Evolutionary conservation across 2,329 filamentous ascomycete genomes (phyloP).

Genomic region (Dryadomyces sulphureus): DNA sequence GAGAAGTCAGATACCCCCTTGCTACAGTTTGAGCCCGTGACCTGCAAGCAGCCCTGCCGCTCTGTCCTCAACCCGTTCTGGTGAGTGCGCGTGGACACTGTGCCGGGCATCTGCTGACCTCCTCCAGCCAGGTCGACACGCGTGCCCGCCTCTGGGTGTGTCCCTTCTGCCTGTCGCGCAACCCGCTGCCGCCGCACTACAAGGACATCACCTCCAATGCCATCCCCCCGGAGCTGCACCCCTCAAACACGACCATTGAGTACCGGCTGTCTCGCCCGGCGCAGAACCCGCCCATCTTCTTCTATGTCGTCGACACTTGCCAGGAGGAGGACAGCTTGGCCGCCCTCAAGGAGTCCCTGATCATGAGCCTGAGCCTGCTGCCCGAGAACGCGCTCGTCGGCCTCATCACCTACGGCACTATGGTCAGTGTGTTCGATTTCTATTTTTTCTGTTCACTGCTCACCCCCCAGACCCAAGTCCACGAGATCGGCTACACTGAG

Average conservation of each 20-base stretch:
- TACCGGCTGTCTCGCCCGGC: slow-evolving; percentile 69
- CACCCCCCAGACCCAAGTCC: slow-evolving; percentile 62
- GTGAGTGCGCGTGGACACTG: slow-evolving; percentile 33
- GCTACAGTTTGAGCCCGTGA: slow-evolving; percentile 90
- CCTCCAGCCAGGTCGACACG: slow-evolving; percentile 61
- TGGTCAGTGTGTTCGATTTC: slow-evolving; percentile 39
- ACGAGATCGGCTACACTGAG: slow-evolving; percentile 95
- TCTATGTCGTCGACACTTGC: slow-evolving; percentile 79
- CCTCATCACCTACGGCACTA: slow-evolving; percentile 80
- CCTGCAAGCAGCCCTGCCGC: slow-evolving; percentile 90
- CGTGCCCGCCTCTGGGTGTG: slow-evolving; percentile 79
- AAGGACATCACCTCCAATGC: slow-evolving; percentile 77
- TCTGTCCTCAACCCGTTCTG: slow-evolving; percentile 96
- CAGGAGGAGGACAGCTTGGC: slow-evolving; percentile 77
- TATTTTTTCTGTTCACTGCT: slow-evolving; percentile 10
- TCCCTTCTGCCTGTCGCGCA: slow-evolving; percentile 73
- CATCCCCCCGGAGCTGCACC: slow-evolving; percentile 72
- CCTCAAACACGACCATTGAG: slow-evolving; percentile 76
- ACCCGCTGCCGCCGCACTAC: slow-evolving; percentile 72
- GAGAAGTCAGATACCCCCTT: slow-evolving; percentile 82
- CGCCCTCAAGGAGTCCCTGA: slow-evolving; percentile 71
- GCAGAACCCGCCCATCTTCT: slow-evolving; percentile 73
- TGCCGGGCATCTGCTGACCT: not conserved
- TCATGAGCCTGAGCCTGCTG: slow-evolving; percentile 71
- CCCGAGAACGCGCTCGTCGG: slow-evolving; percentile 72